Evolutionary conservation across 1,284 basidiomycete genomes (phyloP).

Genomic region (Cryptococcus maquisensis): DNA sequence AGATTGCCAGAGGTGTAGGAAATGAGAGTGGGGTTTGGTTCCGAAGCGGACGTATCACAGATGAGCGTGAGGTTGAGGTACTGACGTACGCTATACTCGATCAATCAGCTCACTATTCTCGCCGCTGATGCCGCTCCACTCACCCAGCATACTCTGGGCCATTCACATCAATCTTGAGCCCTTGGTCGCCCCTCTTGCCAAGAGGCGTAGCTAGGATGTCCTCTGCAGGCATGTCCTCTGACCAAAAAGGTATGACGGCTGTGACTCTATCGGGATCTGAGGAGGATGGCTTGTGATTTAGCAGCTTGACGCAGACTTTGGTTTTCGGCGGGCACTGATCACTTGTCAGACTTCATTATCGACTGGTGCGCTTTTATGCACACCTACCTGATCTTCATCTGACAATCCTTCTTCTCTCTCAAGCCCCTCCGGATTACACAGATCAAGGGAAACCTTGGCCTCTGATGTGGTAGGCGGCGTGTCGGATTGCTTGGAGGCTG

Average conservation of each 20-base stretch:
- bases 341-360: background rate
- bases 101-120: background rate
- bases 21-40: constrained; percentile 30
- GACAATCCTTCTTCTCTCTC: constrained; percentile 26
- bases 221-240: constrained; percentile 25
- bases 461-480: constrained; percentile 44
- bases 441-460: constrained; percentile 32
- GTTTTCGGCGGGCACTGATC: constrained; percentile 42
- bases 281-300: constrained; percentile 42
- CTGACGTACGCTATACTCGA: constrained; percentile 23
- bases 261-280: constrained; percentile 38
- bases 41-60: constrained; percentile 24
- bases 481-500: constrained; percentile 24
- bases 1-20: constrained; percentile 37
- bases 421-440: constrained; percentile 28
- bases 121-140: constrained; percentile 14
- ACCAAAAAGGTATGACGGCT: constrained; percentile 46
- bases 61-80: constrained; percentile 35
- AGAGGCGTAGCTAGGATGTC: constrained; percentile 23
- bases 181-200: constrained; percentile 29
- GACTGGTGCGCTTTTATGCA: too few relatives aligned
- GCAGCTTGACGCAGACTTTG: constrained; percentile 38
- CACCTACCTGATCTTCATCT: constrained; percentile 45
- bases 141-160: constrained; percentile 44
- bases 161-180: constrained; percentile 30